These are phyloP conservation scores for Lachancea lanzarotensis DNA, from an alignment of 805 yeast species.

Conservation along the genomic window DNA sequence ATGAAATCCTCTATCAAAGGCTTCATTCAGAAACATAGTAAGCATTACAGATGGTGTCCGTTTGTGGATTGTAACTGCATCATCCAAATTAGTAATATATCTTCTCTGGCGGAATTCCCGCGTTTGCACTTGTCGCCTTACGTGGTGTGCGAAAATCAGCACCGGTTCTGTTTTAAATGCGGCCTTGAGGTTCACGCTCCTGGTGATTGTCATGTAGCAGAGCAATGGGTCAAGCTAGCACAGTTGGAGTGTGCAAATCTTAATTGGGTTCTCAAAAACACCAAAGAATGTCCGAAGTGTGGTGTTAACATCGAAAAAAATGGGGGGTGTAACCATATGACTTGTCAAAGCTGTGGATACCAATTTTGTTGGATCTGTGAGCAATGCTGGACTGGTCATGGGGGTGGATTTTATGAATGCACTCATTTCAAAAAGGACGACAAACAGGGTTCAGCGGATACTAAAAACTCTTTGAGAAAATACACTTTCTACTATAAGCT, in stretches of 20 bases:
- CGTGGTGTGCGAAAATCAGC: conserved; percentile 60
- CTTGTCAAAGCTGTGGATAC: conserved; percentile 65
- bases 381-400: conserved; percentile 69
- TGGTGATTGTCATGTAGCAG: conserved; percentile 65
- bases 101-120: conserved; percentile 23
- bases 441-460: conserved; percentile 26
- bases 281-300: conserved; percentile 85
- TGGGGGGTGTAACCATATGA: conserved; percentile 98
- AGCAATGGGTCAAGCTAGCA: conserved; percentile 71
- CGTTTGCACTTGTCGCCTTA: conserved; percentile 44
- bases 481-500: conserved; percentile 43
- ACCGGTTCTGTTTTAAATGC: conserved; percentile 76
- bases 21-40: conserved; percentile 45
- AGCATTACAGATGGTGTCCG: conserved; percentile 70
- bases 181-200: conserved; percentile 74
- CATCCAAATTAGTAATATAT: conserved; percentile 37
- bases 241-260: conserved; percentile 82
- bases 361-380: conserved; percentile 95
- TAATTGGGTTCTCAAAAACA: conserved; percentile 79
- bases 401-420: conserved; percentile 59
- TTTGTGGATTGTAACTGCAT: conserved; percentile 69
- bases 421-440: conserved; percentile 47
- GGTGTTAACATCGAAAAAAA: conserved; percentile 74
- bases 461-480: conserved; percentile 32
- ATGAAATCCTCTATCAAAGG: conserved; percentile 37